Conservation (phyloP, 2,329 filamentous ascomycete species). For the Helotiales sp. region DNA sequence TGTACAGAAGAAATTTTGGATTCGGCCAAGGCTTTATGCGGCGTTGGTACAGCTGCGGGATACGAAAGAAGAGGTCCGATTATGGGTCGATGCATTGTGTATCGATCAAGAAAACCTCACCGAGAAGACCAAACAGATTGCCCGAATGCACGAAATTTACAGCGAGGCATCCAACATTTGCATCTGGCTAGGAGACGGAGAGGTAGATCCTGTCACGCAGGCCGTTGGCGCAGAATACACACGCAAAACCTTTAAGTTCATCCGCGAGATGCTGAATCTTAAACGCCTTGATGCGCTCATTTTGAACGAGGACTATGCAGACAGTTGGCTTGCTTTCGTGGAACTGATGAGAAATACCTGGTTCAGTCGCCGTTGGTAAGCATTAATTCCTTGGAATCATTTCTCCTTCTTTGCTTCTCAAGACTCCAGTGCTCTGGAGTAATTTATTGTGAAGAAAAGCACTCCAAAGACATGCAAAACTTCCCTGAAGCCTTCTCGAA, state of each 20-base stretch:
- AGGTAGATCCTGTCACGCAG: neutral
- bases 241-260: neutral
- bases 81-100: slow-evolving; percentile 19
- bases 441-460: too few species aligned
- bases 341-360: slow-evolving; percentile 25
- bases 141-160: slow-evolving; percentile 13
- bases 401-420: too few species aligned
- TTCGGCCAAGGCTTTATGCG: neutral
- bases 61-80: neutral
- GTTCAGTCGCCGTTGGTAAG: slow-evolving; percentile 42
- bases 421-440: too few species aligned
- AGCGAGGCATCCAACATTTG: slow-evolving; percentile 8
- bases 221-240: neutral
- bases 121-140: slow-evolving; percentile 11
- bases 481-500: too few species aligned
- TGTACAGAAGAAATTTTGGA: neutral
- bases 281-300: slow-evolving; percentile 25
- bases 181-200: slow-evolving; percentile 14
- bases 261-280: slow-evolving; percentile 2
- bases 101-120: slow-evolving; percentile 14
- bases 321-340: slow-evolving; percentile 35
- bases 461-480: too few species aligned
- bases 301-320: slow-evolving; percentile 35
- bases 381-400: too few species aligned
- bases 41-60: neutral